Evolutionary conservation across 805 yeast genomes (phyloP).

Genomic region (Yarrowia keelungensis): DNA sequence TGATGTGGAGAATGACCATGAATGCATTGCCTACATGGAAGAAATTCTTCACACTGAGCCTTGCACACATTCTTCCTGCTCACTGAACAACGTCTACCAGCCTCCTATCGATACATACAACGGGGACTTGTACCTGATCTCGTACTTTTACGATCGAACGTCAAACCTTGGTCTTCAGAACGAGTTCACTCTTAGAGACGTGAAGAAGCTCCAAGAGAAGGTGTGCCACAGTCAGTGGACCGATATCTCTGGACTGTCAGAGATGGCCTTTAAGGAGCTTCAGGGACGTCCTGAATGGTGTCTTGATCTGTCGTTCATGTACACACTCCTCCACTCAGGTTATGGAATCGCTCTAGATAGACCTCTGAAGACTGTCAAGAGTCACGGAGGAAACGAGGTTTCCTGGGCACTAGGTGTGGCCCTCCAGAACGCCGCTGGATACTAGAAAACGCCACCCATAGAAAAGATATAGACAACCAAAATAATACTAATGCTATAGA

Average conservation of each 20-base stretch:
- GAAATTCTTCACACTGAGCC: constrained; percentile 18
- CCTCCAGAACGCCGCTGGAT: constrained; percentile 48
- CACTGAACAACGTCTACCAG: constrained; percentile 95
- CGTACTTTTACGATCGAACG: constrained; percentile 93
- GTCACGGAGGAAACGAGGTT: constrained; percentile 82
- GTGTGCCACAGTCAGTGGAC: constrained; percentile 74
- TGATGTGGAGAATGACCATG: background rate
- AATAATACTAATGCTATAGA: background rate
- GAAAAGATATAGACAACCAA: background rate
- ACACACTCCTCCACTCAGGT: constrained; percentile 87
- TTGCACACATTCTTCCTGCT: constrained; percentile 71
- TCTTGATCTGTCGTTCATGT: constrained; percentile 86
- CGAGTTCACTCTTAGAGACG: constrained; percentile 80
- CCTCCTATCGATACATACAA: constrained; percentile 70
- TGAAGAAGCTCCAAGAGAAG: constrained; percentile 74
- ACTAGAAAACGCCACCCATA: background rate
- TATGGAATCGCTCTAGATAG: constrained; percentile 90
- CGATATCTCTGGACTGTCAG: constrained; percentile 56
- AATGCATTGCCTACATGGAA: constrained; percentile 27
- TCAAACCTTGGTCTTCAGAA: constrained; percentile 91
- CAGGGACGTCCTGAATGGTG: constrained; percentile 90
- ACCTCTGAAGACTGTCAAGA: constrained; percentile 89
- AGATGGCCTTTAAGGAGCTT: constrained; percentile 59
- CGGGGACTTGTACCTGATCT: constrained; percentile 83
- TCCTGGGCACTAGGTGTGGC: constrained; percentile 99